A percentile compares a stretch with the other conserved stretches of the same genome.
Evolutionary conservation across 2,329 filamentous ascomycete genomes (phyloP).

Genomic region (Trichoderma atrobrunneum): DNA sequence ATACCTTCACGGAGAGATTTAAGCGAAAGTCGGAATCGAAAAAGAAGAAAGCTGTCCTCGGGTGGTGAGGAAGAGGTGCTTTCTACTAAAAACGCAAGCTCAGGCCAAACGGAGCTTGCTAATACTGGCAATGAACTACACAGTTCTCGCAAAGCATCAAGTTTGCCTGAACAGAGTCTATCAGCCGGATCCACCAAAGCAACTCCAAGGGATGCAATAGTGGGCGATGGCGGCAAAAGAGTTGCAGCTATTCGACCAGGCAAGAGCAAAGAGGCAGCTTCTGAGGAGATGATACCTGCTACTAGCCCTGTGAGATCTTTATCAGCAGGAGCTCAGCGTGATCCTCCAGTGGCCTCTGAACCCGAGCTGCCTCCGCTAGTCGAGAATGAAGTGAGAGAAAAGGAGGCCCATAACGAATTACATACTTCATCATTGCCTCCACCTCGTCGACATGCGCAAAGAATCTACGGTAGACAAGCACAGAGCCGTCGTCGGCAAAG

Average conservation of each 20-base stretch:
- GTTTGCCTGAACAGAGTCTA: conserved; percentile 27
- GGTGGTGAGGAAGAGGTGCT: not conserved
- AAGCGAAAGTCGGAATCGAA: conserved; percentile 27
- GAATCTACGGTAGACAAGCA: not conserved
- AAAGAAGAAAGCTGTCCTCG: conserved; percentile 27
- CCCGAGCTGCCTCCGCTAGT: conserved; percentile 36
- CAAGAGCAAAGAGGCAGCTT: conserved; percentile 22
- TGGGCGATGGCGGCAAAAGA: conserved; percentile 18
- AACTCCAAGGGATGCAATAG: conserved; percentile 28
- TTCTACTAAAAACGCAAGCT: not conserved
- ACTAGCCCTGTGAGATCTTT: conserved; percentile 37
- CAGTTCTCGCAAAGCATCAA: conserved; percentile 28
- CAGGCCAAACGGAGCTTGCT: not conserved
- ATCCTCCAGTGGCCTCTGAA: conserved; percentile 27
- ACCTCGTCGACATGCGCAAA: conserved; percentile 8
- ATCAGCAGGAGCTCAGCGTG: conserved; percentile 26
- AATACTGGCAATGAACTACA: conserved; percentile 16
- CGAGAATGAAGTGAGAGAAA: conserved; percentile 22
- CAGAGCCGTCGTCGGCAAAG: conserved; percentile 1
- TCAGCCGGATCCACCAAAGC: conserved; percentile 34
- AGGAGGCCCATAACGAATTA: conserved; percentile 20
- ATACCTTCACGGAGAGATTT: conserved; percentile 25
- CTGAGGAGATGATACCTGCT: conserved; percentile 40
- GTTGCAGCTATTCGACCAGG: conserved; percentile 16
- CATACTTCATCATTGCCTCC: conserved; percentile 5